Percentiles rank a stretch among this genome's conserved stretches.
These are phyloP conservation scores for Stevia rebaudiana DNA, from an alignment of 140 eudicot species.

Conservation along the genomic window DNA sequence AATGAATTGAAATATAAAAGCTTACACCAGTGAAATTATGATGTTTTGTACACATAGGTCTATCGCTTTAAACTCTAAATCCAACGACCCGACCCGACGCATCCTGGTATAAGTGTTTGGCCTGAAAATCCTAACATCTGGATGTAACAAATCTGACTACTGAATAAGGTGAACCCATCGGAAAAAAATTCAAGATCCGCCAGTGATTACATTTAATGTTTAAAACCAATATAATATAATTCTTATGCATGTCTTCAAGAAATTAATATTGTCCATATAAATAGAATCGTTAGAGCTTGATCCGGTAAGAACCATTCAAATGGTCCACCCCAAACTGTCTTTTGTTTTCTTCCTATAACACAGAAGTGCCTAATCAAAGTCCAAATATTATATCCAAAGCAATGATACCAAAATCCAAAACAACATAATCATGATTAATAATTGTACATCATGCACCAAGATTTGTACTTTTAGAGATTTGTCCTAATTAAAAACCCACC, in stretches of 20 bases:
- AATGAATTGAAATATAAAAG: too few species aligned
- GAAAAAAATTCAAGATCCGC: too few species aligned
- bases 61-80: too few species aligned
- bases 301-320: slow-evolving; percentile 20
- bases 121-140: too few species aligned
- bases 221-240: too few species aligned
- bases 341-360: slow-evolving; percentile 24
- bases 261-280: slow-evolving; percentile 22
- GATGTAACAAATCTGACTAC: too few species aligned
- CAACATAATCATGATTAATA: slow-evolving; percentile 1
- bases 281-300: slow-evolving; percentile 14
- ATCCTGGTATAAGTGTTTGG: too few species aligned
- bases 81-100: too few species aligned
- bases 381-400: slow-evolving; percentile 13
- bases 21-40: too few species aligned
- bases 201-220: too few species aligned
- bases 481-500: slow-evolving; percentile 21
- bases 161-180: too few species aligned
- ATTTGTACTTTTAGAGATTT: slow-evolving; percentile 20
- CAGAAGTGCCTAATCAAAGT: background rate
- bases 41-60: too few species aligned
- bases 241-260: background rate
- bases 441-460: slow-evolving; percentile 17
- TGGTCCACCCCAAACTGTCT: slow-evolving; percentile 13
- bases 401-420: slow-evolving; percentile 20